Conservation (phyloP, 2,329 filamentous ascomycete species). For the Huntiella savannae region DNA sequence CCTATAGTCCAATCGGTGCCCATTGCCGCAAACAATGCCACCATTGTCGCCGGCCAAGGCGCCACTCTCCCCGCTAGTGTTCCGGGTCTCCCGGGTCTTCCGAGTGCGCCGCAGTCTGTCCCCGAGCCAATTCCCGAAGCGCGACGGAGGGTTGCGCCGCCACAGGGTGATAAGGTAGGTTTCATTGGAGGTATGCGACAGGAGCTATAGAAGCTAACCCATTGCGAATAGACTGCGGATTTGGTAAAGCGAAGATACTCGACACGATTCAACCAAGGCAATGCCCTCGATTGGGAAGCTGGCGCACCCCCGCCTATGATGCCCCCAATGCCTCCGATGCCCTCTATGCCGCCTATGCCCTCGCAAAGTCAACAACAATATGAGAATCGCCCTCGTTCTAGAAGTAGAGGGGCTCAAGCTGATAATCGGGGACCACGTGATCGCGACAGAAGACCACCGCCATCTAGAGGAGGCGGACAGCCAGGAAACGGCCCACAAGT, state of each 20-base stretch:
- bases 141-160: constrained; percentile 28
- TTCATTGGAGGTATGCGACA: neutral
- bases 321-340: constrained; percentile 16
- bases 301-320: constrained; percentile 39
- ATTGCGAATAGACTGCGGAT: constrained; percentile 42
- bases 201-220: neutral
- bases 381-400: constrained; percentile 6
- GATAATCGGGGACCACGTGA: constrained; percentile 14
- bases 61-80: constrained; percentile 1
- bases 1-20: constrained; percentile 35
- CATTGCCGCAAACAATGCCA: constrained; percentile 12
- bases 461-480: constrained; percentile 28
- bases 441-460: constrained; percentile 30
- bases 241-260: constrained; percentile 91
- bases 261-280: constrained; percentile 67
- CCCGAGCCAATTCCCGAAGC: constrained; percentile 18
- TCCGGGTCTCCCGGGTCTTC: neutral
- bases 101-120: constrained; percentile 7
- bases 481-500: constrained; percentile 38
- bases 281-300: constrained; percentile 43
- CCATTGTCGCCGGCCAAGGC: constrained; percentile 15
- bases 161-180: constrained; percentile 36
- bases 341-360: constrained; percentile 6
- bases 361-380: constrained; percentile 4
- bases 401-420: constrained; percentile 3